Percentiles rank a stretch among this genome's conserved stretches.
These are phyloP conservation scores for Penicillium ucsense DNA, from an alignment of 495 filamentous ascomycete species.

Conservation along the genomic window DNA sequence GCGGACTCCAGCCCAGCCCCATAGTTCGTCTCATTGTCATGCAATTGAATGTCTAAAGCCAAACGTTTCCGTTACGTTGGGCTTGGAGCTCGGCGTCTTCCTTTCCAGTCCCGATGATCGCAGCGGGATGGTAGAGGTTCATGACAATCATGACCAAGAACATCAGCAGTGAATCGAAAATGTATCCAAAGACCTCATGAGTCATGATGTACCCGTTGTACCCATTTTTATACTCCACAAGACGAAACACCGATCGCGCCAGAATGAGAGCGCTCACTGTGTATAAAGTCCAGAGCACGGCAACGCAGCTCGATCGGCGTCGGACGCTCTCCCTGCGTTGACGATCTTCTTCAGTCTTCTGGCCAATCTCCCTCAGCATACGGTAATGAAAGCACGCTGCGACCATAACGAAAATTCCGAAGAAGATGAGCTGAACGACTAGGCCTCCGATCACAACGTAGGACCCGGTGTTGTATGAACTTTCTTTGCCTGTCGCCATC, in stretches of 20 bases:
- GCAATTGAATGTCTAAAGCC: neutral
- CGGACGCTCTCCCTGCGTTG: conserved; percentile 5
- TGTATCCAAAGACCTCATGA: conserved; percentile 51
- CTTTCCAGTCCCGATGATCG: conserved; percentile 17
- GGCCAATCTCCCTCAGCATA: conserved; percentile 12
- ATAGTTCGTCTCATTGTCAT: neutral
- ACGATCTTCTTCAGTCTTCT: conserved; percentile 8
- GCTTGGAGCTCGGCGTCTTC: neutral
- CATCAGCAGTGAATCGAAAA: conserved; percentile 56
- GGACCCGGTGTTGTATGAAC: conserved; percentile 19
- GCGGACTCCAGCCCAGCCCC: no score
- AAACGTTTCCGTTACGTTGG: conserved; percentile 4
- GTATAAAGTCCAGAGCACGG: conserved; percentile 44
- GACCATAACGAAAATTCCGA: conserved; percentile 36
- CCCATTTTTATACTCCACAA: conserved; percentile 53
- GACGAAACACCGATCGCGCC: conserved; percentile 50
- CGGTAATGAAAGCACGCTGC: conserved; percentile 29
- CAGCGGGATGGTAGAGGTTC: conserved; percentile 27
- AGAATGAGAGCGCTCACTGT: conserved; percentile 44
- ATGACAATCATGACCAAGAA: conserved; percentile 42
- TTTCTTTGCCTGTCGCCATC: conserved; percentile 7
- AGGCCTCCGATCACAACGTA: conserved; percentile 37
- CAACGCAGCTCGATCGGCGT: conserved; percentile 36
- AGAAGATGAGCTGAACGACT: conserved; percentile 33
- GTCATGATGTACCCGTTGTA: conserved; percentile 38